Evolutionary conservation across 768 basidiomycete species (phyloP), one percentile per base, ranked within the genome.

Genomic region (Kwoniella europaea): DNA sequence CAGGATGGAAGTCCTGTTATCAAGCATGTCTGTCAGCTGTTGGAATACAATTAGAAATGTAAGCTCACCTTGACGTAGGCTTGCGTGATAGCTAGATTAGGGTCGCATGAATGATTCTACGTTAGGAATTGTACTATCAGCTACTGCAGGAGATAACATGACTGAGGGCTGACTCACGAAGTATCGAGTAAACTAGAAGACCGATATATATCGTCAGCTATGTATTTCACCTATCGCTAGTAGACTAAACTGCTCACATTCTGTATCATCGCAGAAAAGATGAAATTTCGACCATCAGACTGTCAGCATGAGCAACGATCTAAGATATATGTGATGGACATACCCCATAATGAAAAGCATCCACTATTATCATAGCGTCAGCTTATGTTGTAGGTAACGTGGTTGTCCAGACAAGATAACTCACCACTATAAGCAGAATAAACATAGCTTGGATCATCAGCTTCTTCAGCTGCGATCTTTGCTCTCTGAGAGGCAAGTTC

Each of bases 21-120:
- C 24, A 22, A 60, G 35, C n/a, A 58, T 4, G 46, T 7, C 24
- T 43, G 63, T 58, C 60, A 72, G 66, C 56, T 50, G 20, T 15
- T n/a, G 20, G 15, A 15, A 10, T 13, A 16, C 20, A 24, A 57
- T 54, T 24, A 61, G 41, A 61, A n/a, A 29, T 27, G 22, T 27
- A 16, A 29, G 68, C 80, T 71, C 59, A 81, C 92, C 74, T 93
- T 90, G 82, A 92, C 89, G 75, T 94, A 92, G 56, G 88, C 90
- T 0, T 91, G 86, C n/a, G 87, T 86, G 22, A 94, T 87, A 5
- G 80, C 80, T 73, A 90, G 90, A 79, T 96, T 97, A 0, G 94
- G 94, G 67, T 93, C 90, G 76, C 94, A 96, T 18, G 91, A 93
- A 74, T 97, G 93, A 74, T 96, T 97, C 93, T 16, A 20, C 42